Percentiles rank a stretch among this genome's conserved stretches.
Conservation (phyloP, 2,329 filamentous ascomycete genomes). For the Fusarium odoratissimum region DNA sequence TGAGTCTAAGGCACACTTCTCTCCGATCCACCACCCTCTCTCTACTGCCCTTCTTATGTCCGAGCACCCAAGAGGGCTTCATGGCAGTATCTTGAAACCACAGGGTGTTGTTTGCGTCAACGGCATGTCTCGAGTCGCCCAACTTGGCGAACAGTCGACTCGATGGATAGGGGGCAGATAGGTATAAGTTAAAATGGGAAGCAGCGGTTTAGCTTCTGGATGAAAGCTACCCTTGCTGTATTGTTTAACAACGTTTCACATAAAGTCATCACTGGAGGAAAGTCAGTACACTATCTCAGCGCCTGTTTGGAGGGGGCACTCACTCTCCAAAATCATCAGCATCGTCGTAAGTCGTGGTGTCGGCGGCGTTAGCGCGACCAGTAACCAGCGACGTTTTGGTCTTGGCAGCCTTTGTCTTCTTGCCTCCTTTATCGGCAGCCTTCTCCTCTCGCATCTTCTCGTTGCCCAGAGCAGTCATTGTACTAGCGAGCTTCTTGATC, state of each 20-base stretch:
- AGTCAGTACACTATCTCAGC: slow-evolving; percentile 35
- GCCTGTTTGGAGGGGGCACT: slow-evolving; percentile 55
- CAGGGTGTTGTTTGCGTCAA: slow-evolving; percentile 1
- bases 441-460: slow-evolving; percentile 99
- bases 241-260: slow-evolving; percentile 63
- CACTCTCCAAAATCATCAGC: slow-evolving; percentile 86
- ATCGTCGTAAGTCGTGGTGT: slow-evolving; percentile 79
- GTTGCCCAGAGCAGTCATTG: slow-evolving; percentile 89
- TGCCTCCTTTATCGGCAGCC: slow-evolving; percentile 89
- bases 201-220: slow-evolving; percentile 8
- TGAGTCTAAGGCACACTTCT: slow-evolving; percentile 9
- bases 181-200: slow-evolving; percentile 19
- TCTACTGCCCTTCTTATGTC: slow-evolving; percentile 11
- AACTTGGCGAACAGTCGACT: neutral
- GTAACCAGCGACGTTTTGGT: slow-evolving; percentile 88
- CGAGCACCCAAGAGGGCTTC: slow-evolving; percentile 7
- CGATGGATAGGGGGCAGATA: slow-evolving; percentile 6
- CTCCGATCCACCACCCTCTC: slow-evolving; percentile 10
- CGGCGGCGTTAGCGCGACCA: slow-evolving; percentile 68
- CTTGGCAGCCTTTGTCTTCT: slow-evolving; percentile 98
- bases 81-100: slow-evolving; percentile 13
- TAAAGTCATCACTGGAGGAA: slow-evolving; percentile 72
- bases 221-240: slow-evolving; percentile 13
- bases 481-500: slow-evolving; percentile 94
- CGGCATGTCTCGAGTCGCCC: neutral